Percentiles rank a stretch among this genome's conserved stretches.
phyloP scores from a whole-genome alignment of 2,329 filamentous ascomycete genomes.

The Penicillium thymicola region DNA sequence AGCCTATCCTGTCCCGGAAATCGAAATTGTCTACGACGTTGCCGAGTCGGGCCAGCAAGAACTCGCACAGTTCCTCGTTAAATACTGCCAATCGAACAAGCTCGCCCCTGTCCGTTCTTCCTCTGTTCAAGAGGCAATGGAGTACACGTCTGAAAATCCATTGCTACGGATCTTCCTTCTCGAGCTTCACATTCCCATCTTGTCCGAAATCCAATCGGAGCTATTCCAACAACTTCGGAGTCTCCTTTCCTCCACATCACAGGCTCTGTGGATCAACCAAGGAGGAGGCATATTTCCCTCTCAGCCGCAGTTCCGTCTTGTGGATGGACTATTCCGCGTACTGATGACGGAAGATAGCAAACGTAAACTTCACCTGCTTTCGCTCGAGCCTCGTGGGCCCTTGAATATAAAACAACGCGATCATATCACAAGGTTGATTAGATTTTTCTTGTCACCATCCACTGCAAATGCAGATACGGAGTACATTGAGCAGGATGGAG shows the following conservation, averaged over 20 bases:
- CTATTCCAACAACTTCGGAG: neutral
- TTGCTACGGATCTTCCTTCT: neutral
- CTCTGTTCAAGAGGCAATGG: neutral
- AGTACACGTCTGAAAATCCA: neutral
- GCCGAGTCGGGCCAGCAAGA: neutral
- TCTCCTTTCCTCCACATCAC: neutral
- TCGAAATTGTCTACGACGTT: neutral
- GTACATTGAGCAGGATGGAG: neutral
- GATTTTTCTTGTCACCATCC: neutral
- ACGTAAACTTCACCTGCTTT: neutral
- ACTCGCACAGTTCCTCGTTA: neutral
- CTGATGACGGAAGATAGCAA: neutral
- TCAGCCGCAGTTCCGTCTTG: neutral
- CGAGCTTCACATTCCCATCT: neutral
- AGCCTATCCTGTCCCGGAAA: neutral
- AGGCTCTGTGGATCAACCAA: neutral
- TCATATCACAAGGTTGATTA: neutral
- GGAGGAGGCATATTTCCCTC: neutral
- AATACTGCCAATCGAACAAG: neutral
- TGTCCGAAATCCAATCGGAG: neutral
- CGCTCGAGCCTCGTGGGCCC: neutral
- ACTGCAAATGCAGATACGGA: neutral
- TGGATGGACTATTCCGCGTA: neutral
- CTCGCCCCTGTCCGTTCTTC: neutral
- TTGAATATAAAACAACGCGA: neutral